Percentiles rank a stretch among this genome's conserved stretches.
Evolutionary conservation across 1,284 basidiomycete genomes (phyloP).

Genomic region (Puccinia brachypodii): DNA sequence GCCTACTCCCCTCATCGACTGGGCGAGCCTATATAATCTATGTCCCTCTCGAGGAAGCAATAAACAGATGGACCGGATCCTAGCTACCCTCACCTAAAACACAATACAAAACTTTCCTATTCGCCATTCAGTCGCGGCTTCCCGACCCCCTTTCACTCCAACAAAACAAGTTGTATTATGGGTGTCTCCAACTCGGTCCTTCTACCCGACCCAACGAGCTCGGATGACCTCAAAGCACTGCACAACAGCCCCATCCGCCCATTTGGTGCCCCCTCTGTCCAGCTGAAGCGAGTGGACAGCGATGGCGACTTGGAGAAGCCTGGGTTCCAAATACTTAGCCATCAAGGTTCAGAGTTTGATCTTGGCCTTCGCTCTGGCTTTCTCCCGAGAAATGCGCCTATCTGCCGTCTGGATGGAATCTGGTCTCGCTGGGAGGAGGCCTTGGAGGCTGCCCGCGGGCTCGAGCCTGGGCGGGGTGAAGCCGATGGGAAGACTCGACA

Average conservation of each 20-base stretch:
- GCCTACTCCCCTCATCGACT: too few relatives aligned
- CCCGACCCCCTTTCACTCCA: too few relatives aligned
- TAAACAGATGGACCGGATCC: too few relatives aligned
- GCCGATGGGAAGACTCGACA: neutral
- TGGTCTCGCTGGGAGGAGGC: conserved; percentile 32
- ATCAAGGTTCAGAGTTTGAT: neutral
- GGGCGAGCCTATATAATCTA: too few relatives aligned
- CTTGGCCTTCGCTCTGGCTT: conserved; percentile 16
- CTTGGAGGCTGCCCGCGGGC: conserved; percentile 26
- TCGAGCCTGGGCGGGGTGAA: conserved; percentile 25
- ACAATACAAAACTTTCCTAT: too few relatives aligned
- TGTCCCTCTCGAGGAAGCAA: too few relatives aligned
- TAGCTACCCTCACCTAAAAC: too few relatives aligned
- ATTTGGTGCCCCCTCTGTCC: neutral
- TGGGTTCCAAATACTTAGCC: neutral
- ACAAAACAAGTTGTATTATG: neutral
- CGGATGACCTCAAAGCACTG: neutral
- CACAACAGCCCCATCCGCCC: neutral
- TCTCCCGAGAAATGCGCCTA: conserved; percentile 1
- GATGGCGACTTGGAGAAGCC: neutral
- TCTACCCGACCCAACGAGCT: neutral
- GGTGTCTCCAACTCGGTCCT: neutral
- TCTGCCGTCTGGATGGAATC: neutral
- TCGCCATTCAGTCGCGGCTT: too few relatives aligned
- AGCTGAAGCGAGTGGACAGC: neutral